These are phyloP conservation scores for Phytophthora sojae DNA, from an alignment of 352 stramenopile genomes.

Conservation along the genomic window DNA sequence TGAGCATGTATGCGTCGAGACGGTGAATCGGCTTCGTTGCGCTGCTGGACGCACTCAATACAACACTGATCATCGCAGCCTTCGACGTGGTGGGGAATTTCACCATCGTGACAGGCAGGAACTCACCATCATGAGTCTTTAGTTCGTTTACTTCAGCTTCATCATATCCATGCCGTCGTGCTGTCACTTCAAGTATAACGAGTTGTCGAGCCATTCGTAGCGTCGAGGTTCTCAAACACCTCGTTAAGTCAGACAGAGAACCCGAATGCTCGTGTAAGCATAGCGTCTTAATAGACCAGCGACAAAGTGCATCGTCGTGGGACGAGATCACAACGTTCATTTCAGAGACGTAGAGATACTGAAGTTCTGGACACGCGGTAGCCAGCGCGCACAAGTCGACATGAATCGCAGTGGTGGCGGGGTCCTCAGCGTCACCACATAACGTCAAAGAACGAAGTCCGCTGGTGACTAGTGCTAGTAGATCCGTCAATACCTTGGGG, in stretches of 20 bases:
- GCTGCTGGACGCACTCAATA: background rate
- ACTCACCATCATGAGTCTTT: background rate
- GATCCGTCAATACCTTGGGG: too few relatives aligned
- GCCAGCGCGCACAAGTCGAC: too few relatives aligned
- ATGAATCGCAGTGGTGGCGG: too few relatives aligned
- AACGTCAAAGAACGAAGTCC: too few relatives aligned
- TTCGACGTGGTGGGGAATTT: background rate
- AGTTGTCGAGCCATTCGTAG: background rate
- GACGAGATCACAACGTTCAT: too few relatives aligned
- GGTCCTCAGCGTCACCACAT: too few relatives aligned
- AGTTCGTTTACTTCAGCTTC: background rate
- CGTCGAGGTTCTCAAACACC: background rate
- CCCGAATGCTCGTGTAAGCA: too few relatives aligned
- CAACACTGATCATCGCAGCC: background rate
- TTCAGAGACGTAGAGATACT: too few relatives aligned
- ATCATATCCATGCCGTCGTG: background rate
- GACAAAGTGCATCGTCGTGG: too few relatives aligned
- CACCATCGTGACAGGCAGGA: background rate
- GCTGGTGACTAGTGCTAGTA: too few relatives aligned
- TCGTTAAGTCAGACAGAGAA: background rate
- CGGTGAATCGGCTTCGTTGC: background rate
- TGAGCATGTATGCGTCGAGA: background rate
- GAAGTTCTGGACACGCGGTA: too few relatives aligned
- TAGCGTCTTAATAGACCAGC: too few relatives aligned
- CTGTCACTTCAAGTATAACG: background rate